A percentile compares a stretch with the other conserved stretches of the same genome.
Conservation (phyloP, 192 early-diverging fungal genomes). For the Coemansia sp. region DNA sequence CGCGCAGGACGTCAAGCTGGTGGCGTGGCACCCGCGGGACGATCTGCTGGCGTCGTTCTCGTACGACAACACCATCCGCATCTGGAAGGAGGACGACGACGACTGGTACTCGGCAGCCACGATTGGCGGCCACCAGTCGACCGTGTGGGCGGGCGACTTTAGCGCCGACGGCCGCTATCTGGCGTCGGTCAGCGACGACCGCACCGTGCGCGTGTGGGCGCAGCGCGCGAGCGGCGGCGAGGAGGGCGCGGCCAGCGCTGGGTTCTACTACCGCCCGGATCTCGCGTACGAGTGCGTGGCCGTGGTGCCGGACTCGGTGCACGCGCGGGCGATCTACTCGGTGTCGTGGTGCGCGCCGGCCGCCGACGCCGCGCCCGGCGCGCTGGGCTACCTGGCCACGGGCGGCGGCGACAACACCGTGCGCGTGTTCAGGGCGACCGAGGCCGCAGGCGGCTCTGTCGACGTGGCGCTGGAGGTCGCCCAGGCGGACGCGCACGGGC, state of each 20-base stretch:
- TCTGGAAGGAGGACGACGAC: slow-evolving; percentile 94
- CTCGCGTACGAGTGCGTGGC: slow-evolving; percentile 67
- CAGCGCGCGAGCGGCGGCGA: slow-evolving; percentile 19
- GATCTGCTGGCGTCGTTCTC: slow-evolving; percentile 82
- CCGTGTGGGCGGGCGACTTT: slow-evolving; percentile 94
- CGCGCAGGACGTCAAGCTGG: slow-evolving; percentile 93
- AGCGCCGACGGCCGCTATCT: slow-evolving; percentile 58
- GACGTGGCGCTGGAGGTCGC: slow-evolving; percentile 32
- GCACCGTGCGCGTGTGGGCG: slow-evolving; percentile 78
- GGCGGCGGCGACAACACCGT: slow-evolving; percentile 80
- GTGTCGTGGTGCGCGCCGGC: slow-evolving; percentile 71
- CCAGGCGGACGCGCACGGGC: slow-evolving; percentile 71
- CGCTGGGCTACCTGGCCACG: slow-evolving; percentile 70
- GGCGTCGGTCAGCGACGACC: slow-evolving; percentile 85
- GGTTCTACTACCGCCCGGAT: slow-evolving; percentile 53
- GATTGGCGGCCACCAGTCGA: slow-evolving; percentile 79
- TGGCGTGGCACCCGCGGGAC: slow-evolving; percentile 83
- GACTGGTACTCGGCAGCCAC: slow-evolving; percentile 94
- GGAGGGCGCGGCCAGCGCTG: slow-evolving; percentile 50
- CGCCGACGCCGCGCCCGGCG: not conserved
- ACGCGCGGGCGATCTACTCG: slow-evolving; percentile 84
- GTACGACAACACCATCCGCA: slow-evolving; percentile 92
- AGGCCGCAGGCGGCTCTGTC: not conserved
- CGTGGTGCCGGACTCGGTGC: slow-evolving; percentile 59
- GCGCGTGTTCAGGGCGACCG: slow-evolving; percentile 55